These are phyloP conservation scores for Acer negundo DNA, from an alignment of 345 rosid genomes.

Conservation along the genomic window DNA sequence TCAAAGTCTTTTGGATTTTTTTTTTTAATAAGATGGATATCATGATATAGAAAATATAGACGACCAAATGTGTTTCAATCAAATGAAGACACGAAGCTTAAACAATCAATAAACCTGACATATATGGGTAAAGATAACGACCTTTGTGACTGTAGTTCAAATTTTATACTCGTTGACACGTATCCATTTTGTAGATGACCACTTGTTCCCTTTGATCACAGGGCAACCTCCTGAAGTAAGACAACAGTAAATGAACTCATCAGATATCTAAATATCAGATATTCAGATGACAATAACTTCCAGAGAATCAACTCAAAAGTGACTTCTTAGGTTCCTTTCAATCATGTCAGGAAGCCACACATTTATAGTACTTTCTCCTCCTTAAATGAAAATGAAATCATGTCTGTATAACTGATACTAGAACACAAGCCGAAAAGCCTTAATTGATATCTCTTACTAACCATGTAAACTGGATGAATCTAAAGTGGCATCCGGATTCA, in stretches of 20 bases:
- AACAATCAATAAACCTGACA: background rate
- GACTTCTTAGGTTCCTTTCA: background rate
- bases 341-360: background rate
- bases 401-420: background rate
- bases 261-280: constrained; percentile 1
- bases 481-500: constrained; percentile 82
- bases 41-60: background rate
- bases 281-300: background rate
- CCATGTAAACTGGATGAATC: constrained; percentile 94
- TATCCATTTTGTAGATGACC: constrained; percentile 98
- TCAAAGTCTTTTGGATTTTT: background rate
- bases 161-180: constrained; percentile 72
- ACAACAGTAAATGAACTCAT: constrained; percentile 13
- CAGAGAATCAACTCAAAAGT: background rate
- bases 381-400: background rate
- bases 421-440: background rate
- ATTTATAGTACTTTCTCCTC: constrained; percentile 9
- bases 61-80: background rate
- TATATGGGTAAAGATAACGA: constrained; percentile 25
- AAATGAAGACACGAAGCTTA: background rate
- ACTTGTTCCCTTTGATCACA: constrained; percentile 87
- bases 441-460: constrained; percentile 34
- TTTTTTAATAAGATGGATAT: background rate
- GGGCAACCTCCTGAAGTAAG: constrained; percentile 79
- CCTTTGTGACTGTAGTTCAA: constrained; percentile 41